phyloP scores from a whole-genome alignment of 345 rosid genomes.

The Eucalyptus curtisii region DNA sequence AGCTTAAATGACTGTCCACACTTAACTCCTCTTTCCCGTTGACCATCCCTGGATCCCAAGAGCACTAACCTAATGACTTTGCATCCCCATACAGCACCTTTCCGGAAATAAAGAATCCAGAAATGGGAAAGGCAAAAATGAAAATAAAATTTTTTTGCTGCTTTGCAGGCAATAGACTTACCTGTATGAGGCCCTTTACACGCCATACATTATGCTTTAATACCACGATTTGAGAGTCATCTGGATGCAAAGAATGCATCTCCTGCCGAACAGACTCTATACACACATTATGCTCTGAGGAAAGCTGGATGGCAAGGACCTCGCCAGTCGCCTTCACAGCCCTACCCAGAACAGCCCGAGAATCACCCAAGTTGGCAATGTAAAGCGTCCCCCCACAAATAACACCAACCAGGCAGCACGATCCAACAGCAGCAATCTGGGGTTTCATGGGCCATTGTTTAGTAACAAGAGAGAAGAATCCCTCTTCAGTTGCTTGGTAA shows the following conservation, averaged over 20 bases:
- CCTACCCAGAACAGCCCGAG: conserved; percentile 93
- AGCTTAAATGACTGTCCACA: background rate
- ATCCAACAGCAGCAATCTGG: conserved; percentile 95
- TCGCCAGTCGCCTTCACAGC: conserved; percentile 75
- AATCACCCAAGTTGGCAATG: conserved; percentile 87
- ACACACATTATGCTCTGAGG: conserved; percentile 80
- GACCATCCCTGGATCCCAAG: background rate
- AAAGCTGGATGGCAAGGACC: conserved; percentile 74
- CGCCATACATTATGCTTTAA: conserved; percentile 96
- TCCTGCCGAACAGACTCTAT: conserved; percentile 90
- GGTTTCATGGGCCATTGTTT: conserved; percentile 93
- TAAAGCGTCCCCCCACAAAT: conserved; percentile 69
- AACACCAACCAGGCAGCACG: conserved; percentile 88
- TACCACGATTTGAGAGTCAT: conserved; percentile 75
- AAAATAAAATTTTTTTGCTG: background rate
- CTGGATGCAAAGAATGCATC: conserved; percentile 83
- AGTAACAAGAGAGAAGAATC: conserved; percentile 72
- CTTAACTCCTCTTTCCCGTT: background rate
- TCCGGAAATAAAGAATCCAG: background rate
- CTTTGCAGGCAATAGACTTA: background rate
- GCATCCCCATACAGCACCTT: background rate
- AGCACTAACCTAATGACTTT: background rate
- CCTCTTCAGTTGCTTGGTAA: conserved; percentile 93
- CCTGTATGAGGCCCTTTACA: conserved; percentile 96
- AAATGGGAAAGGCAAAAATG: background rate